Conservation (phyloP, 2,329 filamentous ascomycete species). For the Domatiomyces catenatus region DNA sequence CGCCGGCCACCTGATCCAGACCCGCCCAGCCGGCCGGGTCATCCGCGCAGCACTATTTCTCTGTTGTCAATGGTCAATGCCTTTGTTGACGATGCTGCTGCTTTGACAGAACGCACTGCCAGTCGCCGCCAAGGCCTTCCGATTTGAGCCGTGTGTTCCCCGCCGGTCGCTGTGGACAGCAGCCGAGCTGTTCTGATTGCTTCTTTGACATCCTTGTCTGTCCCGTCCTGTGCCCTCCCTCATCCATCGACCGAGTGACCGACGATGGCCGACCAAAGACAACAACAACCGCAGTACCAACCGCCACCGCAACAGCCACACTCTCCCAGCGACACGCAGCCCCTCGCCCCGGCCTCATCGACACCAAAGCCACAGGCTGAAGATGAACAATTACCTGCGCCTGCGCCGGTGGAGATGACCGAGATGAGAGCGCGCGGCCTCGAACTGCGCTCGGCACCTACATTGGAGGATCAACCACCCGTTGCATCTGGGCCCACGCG, state of each 20-base stretch:
- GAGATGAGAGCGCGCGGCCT: background rate
- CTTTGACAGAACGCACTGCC: background rate
- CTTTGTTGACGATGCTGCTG: background rate
- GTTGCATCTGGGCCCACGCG: constrained; percentile 7
- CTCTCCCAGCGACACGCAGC: constrained; percentile 1
- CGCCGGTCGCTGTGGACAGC: too few species aligned
- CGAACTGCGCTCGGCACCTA: constrained; percentile 1
- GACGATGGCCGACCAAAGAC: background rate
- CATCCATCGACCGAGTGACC: background rate
- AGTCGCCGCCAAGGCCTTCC: background rate
- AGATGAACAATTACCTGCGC: constrained; percentile 6
- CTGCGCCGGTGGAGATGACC: constrained; percentile 15
- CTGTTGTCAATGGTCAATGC: background rate
- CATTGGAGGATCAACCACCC: constrained; percentile 1
- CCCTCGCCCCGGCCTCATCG: constrained; percentile 12
- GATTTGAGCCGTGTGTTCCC: background rate
- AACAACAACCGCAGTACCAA: background rate
- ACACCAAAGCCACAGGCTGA: constrained; percentile 4
- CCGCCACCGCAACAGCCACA: background rate
- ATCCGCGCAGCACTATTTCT: background rate
- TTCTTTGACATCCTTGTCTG: background rate
- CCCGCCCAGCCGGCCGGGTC: background rate
- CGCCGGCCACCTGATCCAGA: background rate
- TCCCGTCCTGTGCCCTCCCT: too few species aligned
- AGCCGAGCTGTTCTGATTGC: background rate